phyloP scores from a whole-genome alignment of 2,329 filamentous ascomycete genomes.

The Canariomyces notabilis region DNA sequence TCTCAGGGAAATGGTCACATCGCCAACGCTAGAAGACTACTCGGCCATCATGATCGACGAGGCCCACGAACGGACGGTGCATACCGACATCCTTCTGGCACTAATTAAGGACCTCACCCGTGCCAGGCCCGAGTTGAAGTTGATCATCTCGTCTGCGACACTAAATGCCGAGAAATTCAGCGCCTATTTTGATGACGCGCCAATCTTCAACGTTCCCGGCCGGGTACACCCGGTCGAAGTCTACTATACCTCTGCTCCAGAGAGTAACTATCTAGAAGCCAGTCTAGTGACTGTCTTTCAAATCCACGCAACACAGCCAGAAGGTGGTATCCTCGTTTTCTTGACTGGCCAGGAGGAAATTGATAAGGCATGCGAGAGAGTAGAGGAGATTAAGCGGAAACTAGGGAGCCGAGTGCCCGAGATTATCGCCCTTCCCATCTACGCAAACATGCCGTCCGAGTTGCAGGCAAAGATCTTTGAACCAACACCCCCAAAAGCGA shows the following conservation, averaged over 20 bases:
- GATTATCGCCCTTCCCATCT: slow-evolving; percentile 87
- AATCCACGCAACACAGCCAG: slow-evolving; percentile 80
- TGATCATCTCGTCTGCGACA: slow-evolving; percentile 90
- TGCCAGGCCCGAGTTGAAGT: slow-evolving; percentile 76
- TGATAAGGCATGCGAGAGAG: slow-evolving; percentile 75
- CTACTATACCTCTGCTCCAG: slow-evolving; percentile 83
- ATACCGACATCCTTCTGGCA: slow-evolving; percentile 84
- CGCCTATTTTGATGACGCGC: slow-evolving; percentile 84
- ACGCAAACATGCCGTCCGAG: slow-evolving; percentile 87
- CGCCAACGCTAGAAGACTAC: slow-evolving; percentile 77
- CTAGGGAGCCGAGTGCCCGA: slow-evolving; percentile 80
- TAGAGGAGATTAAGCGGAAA: slow-evolving; percentile 81
- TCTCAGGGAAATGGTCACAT: slow-evolving; percentile 81
- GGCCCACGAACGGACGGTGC: slow-evolving; percentile 87
- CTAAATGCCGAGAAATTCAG: slow-evolving; percentile 93
- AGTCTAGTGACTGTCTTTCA: slow-evolving; percentile 93
- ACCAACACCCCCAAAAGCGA: slow-evolving; percentile 74
- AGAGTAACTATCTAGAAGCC: slow-evolving; percentile 88
- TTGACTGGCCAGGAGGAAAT: slow-evolving; percentile 96
- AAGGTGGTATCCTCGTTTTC: slow-evolving; percentile 90
- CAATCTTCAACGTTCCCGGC: slow-evolving; percentile 92
- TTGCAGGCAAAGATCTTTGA: slow-evolving; percentile 92
- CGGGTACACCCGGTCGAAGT: slow-evolving; percentile 85
- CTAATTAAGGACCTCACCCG: slow-evolving; percentile 83
- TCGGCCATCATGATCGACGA: slow-evolving; percentile 94